Percentiles rank a stretch among this genome's conserved stretches.
These are phyloP conservation scores for Eudorina sp. DNA, from an alignment of 139 green algal genomes.

Conservation along the genomic window DNA sequence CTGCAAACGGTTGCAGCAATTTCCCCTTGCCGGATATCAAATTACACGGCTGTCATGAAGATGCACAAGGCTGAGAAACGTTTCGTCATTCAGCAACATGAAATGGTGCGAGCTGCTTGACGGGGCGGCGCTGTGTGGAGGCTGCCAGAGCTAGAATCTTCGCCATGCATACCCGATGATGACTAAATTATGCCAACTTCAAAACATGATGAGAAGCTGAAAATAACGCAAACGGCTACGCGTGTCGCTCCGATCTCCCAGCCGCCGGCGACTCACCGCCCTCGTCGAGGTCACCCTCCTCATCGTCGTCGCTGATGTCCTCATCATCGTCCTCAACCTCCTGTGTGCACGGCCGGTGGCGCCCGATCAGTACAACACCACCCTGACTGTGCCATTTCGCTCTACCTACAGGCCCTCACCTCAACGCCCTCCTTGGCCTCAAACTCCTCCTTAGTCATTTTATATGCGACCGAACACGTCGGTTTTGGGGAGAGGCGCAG, in stretches of 20 bases:
- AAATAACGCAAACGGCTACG: too few species aligned
- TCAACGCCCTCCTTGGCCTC: constrained; percentile 66
- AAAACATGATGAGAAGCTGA: too few species aligned
- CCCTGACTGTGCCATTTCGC: background rate
- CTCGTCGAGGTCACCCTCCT: constrained; percentile 67
- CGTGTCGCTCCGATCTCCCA: constrained; percentile 29
- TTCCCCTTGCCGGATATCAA: too few species aligned
- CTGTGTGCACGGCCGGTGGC: constrained; percentile 22
- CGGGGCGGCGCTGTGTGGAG: too few species aligned
- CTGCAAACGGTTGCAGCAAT: too few species aligned
- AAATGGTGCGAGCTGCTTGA: too few species aligned
- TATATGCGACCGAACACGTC: background rate
- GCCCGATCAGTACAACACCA: background rate
- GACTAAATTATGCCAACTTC: too few species aligned
- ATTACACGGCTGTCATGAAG: too few species aligned
- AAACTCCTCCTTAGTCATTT: constrained; percentile 62
- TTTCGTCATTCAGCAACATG: too few species aligned
- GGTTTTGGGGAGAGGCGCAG: background rate
- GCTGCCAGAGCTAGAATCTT: too few species aligned
- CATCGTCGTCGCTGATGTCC: constrained; percentile 65
- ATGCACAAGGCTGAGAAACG: too few species aligned
- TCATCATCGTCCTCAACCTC: constrained; percentile 72
- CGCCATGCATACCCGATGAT: too few species aligned
- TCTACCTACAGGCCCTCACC: constrained; percentile 39
- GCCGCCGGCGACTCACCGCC: constrained; percentile 38